Conservation (phyloP, 257 asterid species). For the Cynanchum wilfordii region DNA sequence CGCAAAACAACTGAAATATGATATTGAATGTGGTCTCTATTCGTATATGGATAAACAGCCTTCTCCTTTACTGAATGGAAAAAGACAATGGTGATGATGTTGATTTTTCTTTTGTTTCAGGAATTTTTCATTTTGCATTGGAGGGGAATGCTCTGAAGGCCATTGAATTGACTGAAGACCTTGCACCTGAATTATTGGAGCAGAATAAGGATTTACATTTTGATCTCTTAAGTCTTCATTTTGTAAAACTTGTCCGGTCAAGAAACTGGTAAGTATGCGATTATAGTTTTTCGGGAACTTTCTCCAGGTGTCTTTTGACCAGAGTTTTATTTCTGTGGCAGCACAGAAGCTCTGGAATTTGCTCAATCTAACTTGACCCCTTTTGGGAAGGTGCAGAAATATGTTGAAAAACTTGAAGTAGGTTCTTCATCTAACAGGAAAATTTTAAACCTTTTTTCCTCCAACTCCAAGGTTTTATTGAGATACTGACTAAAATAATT, state of each 20-base stretch:
- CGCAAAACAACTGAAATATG: neutral
- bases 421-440: slow-evolving; percentile 17
- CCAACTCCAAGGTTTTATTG: neutral
- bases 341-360: slow-evolving; percentile 84
- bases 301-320: slow-evolving; percentile 6
- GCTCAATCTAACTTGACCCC: slow-evolving; percentile 74
- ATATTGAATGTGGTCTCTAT: neutral
- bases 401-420: slow-evolving; percentile 73
- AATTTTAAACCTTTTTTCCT: slow-evolving; percentile 10
- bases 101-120: slow-evolving; percentile 36
- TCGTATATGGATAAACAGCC: neutral
- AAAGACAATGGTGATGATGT: neutral
- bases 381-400: slow-evolving; percentile 73
- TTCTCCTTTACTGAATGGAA: no score
- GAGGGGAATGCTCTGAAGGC: slow-evolving; percentile 74
- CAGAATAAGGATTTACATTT: slow-evolving; percentile 72
- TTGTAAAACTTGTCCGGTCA: slow-evolving; percentile 67
- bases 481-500: slow-evolving; percentile 4
- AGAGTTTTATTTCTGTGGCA: slow-evolving; percentile 37
- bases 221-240: slow-evolving; percentile 84
- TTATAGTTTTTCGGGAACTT: neutral
- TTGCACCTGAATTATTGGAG: slow-evolving; percentile 69
- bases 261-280: slow-evolving; percentile 54
- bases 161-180: slow-evolving; percentile 69
- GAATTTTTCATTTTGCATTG: slow-evolving; percentile 49